Base-by-base conservation (phyloP, 768 basidiomycete genomes). In the Pulveroboletus sp. region DNA sequence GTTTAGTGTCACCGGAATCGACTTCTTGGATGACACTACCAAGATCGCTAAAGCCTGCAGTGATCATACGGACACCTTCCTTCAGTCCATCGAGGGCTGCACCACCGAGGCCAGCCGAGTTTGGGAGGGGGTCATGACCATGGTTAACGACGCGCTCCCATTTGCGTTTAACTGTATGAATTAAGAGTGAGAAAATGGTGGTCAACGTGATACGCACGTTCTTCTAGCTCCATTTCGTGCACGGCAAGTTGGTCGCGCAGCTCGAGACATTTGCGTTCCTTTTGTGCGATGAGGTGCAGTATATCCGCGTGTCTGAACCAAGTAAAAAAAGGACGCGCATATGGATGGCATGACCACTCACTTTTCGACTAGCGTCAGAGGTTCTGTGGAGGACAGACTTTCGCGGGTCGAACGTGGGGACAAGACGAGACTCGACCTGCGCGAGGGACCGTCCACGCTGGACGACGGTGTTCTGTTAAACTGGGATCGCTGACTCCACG, bases 211-310 rank as follows among this genome's bases (percentile, higher is more conserved):
- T 6, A 68, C 80, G 47, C 62, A 84, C 82, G 68, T 62, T 86
- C 78, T 1, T 77, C 62, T 3, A 92, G 74, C 60, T 91, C 90
- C 3, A 75, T 75, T 68, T 93, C 90, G 55, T 91, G 87, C 13
- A 69, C 60, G 8, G 76, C 75, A 2, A 93, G 79, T 55, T 89
- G 87, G 5, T 84, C 80, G 16, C 88, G 82, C 37, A 92, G 73
- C 49, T 93, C 90, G 34, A 92, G 77, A 57, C 87, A 90, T 63
- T 82, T 86, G 1, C 86, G 80, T 63, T 92, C 90, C 55, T 92
- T 91, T 67, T 90, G 88, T 0, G 90, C 90, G 43, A 93, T 93
- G 50, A 85, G 85, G 25, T 79, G 85, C n/a, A 92, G 70, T 2
- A 93, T 69, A 46, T 91, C 89, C 6, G 84, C 81, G 58, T 93